Conservation (phyloP, 768 basidiomycete species). For the Tylopilus intermedius region DNA sequence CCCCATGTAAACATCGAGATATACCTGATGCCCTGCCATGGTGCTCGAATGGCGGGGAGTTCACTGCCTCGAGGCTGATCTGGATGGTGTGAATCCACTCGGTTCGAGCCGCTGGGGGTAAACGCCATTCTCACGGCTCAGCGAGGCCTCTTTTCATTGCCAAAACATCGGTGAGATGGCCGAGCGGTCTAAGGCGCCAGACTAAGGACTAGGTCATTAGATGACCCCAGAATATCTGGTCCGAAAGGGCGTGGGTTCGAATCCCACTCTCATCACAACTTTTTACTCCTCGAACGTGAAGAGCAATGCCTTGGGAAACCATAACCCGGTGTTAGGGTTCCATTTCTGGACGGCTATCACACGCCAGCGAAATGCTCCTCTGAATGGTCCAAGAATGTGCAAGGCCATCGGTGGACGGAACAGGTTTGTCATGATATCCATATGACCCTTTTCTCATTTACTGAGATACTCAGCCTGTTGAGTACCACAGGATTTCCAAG, state of each 20-base stretch:
- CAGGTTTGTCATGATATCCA: too few relatives aligned
- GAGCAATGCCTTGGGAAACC: too few relatives aligned
- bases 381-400: too few relatives aligned
- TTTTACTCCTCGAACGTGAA: background rate
- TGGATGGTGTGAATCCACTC: background rate
- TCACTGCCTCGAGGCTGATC: background rate
- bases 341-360: too few relatives aligned
- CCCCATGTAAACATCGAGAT: conserved; percentile 42
- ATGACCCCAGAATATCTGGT: conserved; percentile 31
- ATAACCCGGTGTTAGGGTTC: too few relatives aligned
- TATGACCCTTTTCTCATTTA: too few relatives aligned
- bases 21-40: conserved; percentile 20
- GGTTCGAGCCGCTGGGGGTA: background rate
- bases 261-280: conserved; percentile 34
- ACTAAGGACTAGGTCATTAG: conserved; percentile 43
- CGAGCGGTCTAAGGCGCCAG: conserved; percentile 62
- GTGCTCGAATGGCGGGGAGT: background rate
- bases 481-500: too few relatives aligned
- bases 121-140: too few relatives aligned
- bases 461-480: too few relatives aligned
- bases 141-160: background rate
- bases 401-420: too few relatives aligned
- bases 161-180: conserved; percentile 37
- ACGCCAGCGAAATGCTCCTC: too few relatives aligned
- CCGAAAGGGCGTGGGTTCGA: conserved; percentile 41